Evolutionary conservation across 768 basidiomycete species (phyloP).

Genomic region (Mycena rosella): DNA sequence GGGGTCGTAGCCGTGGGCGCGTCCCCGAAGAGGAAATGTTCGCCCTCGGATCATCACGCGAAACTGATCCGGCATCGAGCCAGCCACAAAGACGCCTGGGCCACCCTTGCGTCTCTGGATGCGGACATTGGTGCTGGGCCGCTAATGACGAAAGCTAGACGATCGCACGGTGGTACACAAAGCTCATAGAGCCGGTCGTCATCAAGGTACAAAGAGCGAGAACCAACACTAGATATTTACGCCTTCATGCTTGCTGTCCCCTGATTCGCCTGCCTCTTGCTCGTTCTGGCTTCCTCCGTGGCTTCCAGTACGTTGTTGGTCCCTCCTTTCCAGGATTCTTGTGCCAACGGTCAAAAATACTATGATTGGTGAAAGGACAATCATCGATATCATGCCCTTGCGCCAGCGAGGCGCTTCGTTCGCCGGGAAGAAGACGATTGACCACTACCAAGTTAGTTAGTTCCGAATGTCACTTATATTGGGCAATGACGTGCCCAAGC

Average conservation of each 20-base stretch:
- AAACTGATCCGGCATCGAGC: constrained; percentile 21
- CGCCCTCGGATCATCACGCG: constrained; percentile 26
- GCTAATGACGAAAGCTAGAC: constrained; percentile 43
- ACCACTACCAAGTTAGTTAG: constrained; percentile 56
- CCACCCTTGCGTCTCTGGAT: constrained; percentile 83
- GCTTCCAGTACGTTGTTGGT: constrained; percentile 10
- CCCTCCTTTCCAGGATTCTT: constrained; percentile 25
- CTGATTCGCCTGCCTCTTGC: neutral
- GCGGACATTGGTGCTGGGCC: constrained; percentile 87
- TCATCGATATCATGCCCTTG: constrained; percentile 79
- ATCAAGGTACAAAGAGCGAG: neutral
- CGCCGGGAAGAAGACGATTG: constrained; percentile 79
- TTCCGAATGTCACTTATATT: neutral
- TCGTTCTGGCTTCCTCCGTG: neutral
- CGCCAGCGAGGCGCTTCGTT: constrained; percentile 76
- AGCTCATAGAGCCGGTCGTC: neutral
- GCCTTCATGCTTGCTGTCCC: constrained; percentile 9
- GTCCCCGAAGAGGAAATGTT: constrained; percentile 43
- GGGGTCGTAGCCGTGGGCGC: constrained; percentile 35
- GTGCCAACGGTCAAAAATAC: constrained; percentile 43
- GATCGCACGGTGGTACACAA: neutral
- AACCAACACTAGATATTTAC: neutral
- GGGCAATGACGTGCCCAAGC: constrained; percentile 27
- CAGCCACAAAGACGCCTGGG: constrained; percentile 54
- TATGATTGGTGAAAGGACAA: constrained; percentile 69